phyloP scores from a whole-genome alignment of 1,284 basidiomycete species.

The Malassezia pachydermatis region DNA sequence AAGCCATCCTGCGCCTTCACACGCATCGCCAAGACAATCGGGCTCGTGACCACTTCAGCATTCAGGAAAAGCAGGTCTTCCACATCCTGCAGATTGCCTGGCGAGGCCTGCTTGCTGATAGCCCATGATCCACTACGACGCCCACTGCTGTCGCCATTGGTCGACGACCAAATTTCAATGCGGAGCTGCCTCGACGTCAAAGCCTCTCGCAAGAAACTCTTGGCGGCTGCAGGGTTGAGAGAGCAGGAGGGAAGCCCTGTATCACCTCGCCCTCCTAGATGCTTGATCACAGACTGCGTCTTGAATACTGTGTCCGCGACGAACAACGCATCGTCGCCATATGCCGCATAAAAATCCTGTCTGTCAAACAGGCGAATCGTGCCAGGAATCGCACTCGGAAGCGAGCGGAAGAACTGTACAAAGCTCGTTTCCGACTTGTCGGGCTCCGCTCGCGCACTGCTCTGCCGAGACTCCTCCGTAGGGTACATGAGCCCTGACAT shows the following conservation, averaged over 20 bases:
- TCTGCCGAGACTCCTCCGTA: constrained; percentile 20
- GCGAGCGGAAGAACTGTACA: constrained; percentile 27
- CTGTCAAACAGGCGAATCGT: constrained; percentile 46
- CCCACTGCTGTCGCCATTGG: constrained; percentile 50
- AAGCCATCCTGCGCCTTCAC: constrained; percentile 56
- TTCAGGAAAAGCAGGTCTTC: constrained; percentile 85
- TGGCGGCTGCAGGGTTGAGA: constrained; percentile 70
- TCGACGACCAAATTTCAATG: constrained; percentile 63
- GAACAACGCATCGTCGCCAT: constrained; percentile 77
- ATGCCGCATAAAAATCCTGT: constrained; percentile 74
- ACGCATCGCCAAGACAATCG: constrained; percentile 82
- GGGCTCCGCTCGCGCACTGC: not conserved
- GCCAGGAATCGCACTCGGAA: constrained; percentile 26
- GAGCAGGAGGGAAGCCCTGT: constrained; percentile 54
- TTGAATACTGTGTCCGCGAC: constrained; percentile 66
- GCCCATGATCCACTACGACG: constrained; percentile 59
- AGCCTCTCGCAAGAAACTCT: constrained; percentile 75
- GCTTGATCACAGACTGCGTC: constrained; percentile 45
- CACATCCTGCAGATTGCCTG: constrained; percentile 83
- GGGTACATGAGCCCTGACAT: constrained; percentile 47
- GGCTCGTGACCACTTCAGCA: constrained; percentile 70
- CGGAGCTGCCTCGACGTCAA: constrained; percentile 80
- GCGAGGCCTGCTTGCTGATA: constrained; percentile 78
- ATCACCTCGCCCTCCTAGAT: constrained; percentile 23
- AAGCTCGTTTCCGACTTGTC: constrained; percentile 36